These are phyloP conservation scores for Chenopodium berlandieri DNA, from an alignment of 148 eudicot species.

Conservation along the genomic window DNA sequence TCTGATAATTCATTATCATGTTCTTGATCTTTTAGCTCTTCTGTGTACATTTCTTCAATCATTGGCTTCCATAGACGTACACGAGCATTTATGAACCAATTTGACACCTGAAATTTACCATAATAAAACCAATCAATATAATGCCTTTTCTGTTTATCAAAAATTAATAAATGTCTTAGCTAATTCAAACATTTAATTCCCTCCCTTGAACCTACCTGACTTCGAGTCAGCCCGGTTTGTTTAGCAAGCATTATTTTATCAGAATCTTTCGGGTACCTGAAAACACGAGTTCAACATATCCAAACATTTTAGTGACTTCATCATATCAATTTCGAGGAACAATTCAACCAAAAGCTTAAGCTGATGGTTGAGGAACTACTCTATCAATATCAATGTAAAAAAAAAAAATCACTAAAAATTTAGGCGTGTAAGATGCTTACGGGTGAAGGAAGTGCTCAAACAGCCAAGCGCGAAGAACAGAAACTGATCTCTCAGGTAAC, in stretches of 20 bases:
- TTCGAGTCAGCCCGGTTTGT: conserved; percentile 73
- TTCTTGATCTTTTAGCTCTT: conserved; percentile 63
- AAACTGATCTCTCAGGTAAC: conserved; percentile 85
- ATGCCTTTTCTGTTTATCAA: too few relatives aligned
- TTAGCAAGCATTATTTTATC: conserved; percentile 70
- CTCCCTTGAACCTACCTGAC: conserved; percentile 47
- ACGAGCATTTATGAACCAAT: conserved; percentile 89
- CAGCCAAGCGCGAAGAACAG: conserved; percentile 94
- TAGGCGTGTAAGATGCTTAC: conserved; percentile 33
- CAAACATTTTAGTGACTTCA: background rate
- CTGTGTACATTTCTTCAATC: conserved; percentile 87
- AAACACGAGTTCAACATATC: background rate
- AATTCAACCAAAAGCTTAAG: too few relatives aligned
- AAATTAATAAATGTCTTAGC: background rate
- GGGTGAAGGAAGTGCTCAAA: conserved; percentile 94
- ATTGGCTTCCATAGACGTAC: conserved; percentile 94
- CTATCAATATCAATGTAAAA: too few relatives aligned
- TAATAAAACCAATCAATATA: background rate
- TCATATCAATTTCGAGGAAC: background rate
- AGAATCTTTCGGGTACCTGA: conserved; percentile 79
- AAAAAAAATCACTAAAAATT: too few relatives aligned
- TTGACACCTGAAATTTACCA: conserved; percentile 52
- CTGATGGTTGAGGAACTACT: too few relatives aligned
- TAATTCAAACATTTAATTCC: background rate
- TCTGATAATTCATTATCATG: conserved; percentile 39